Evolutionary conservation across 83 land plant genomes (phyloP), one percentile per base, ranked within the genome.

Genomic region (Picea engelmannii): DNA sequence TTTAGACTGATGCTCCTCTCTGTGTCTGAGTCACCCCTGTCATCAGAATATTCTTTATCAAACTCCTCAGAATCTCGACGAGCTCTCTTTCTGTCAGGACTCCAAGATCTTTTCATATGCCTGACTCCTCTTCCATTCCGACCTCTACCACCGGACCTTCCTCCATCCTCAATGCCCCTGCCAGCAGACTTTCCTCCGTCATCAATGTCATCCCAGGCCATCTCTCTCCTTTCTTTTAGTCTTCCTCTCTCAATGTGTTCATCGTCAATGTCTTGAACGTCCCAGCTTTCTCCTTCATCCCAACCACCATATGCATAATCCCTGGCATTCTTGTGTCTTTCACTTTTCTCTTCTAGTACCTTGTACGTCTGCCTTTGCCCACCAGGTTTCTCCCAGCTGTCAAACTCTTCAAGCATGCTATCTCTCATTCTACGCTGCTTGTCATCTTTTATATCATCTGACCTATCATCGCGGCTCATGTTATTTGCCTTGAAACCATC

Each of bases 11-110:
- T 74, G 74, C 81, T 85, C 83, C 92, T 91, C 78, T 92, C 93
- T 81, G 86, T 85, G 8, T 93, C 97, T 44, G 84, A 83, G 20
- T 91, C 96, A 66, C 78, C 86, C 65, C 88, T 85, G 55, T 85
- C 88, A 66, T 88, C 90, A 40, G 90, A 87, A 82, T 68, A 85
- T 8, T 86, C 92, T 82, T 83, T 82, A 52, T 90, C 88, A 61
- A 68, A 79, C 12, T 86, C 88, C 17, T 94, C 98, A 78, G 82
- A 68, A 10, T 92, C 94, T 65, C 64, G 75, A 2, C 88, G 85
- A 59, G 85, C 79, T 67, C 89, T 85, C 70, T 82, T 89, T 62
- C 86, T 83, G 64, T 85, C 88, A 49, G 99, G 99, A 40, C 88
- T 91, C 78, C 88, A 88, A 25, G 98, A 96, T 70, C 87, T 88